A percentile compares a stretch with the other conserved stretches of the same genome.
Evolutionary conservation across 495 filamentous ascomycete genomes (phyloP).

Genomic region (Talaromyces proteolyticus): DNA sequence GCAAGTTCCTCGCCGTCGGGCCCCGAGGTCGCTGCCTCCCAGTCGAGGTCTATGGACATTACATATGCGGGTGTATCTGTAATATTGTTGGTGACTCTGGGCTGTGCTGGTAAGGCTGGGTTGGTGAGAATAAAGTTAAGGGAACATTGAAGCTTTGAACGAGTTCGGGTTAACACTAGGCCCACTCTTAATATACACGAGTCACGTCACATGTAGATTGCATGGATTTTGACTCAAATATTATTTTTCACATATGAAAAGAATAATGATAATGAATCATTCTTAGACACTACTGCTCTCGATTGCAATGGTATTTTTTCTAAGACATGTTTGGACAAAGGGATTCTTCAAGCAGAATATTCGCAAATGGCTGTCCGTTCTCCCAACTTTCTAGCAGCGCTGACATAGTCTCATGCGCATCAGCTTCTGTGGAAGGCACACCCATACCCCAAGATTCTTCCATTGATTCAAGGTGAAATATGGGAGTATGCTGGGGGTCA

Average conservation of each 20-base stretch:
- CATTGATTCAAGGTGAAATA: neutral
- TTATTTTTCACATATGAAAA: no score
- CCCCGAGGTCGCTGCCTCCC: constrained; percentile 86
- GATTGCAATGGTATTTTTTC: no score
- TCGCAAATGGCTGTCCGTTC: neutral
- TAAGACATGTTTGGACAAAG: neutral
- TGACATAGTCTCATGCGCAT: neutral
- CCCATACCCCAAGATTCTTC: neutral
- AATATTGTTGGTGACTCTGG: neutral
- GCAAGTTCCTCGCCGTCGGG: constrained; percentile 79
- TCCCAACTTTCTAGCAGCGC: neutral
- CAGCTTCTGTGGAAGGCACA: neutral
- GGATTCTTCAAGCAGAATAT: neutral
- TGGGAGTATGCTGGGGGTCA: neutral
- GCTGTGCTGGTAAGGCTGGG: neutral
- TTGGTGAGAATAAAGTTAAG: no score
- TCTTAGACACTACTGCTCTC: no score
- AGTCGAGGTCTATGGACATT: constrained; percentile 98
- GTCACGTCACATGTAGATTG: no score
- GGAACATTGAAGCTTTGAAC: no score
- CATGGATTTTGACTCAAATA: no score
- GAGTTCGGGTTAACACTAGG: no score
- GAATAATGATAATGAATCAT: neutral
- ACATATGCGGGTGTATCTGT: constrained; percentile 26
- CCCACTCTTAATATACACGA: no score